Percentiles rank a stretch among this genome's conserved stretches.
These are phyloP conservation scores for Chaetomium globosum DNA, from an alignment of 2,329 filamentous ascomycete genomes.

Conservation along the genomic window DNA sequence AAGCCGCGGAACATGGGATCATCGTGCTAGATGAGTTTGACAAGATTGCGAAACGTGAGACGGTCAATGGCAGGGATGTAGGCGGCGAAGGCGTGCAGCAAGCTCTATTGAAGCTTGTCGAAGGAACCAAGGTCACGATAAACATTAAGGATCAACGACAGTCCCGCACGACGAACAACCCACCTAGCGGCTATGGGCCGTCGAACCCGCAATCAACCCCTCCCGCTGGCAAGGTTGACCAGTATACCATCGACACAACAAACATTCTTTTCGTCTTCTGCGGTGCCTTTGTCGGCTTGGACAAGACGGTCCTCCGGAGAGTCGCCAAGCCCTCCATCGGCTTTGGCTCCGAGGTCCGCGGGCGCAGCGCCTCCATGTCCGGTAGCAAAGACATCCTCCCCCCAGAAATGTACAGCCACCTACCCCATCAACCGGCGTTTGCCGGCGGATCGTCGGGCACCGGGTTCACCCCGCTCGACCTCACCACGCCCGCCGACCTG, in stretches of 20 bases:
- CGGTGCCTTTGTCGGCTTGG: conserved; percentile 89
- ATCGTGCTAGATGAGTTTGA: conserved; percentile 97
- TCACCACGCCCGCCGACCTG: conserved; percentile 73
- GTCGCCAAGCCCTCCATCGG: conserved; percentile 84
- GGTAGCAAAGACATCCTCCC: conserved; percentile 63
- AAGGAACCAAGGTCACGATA: conserved; percentile 90
- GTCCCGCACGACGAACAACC: conserved; percentile 55
- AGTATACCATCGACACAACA: conserved; percentile 81
- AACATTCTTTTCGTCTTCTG: conserved; percentile 98
- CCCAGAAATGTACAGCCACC: conserved; percentile 59
- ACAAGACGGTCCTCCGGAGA: conserved; percentile 84
- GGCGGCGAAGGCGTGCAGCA: conserved; percentile 97
- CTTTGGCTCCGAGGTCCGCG: conserved; percentile 80
- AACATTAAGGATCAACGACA: conserved; percentile 79
- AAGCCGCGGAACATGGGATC: conserved; percentile 84
- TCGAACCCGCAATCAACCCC: conserved; percentile 52
- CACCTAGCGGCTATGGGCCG: conserved; percentile 57
- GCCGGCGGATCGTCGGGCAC: conserved; percentile 39
- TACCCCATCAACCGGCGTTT: conserved; percentile 55
- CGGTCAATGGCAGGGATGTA: conserved; percentile 87
- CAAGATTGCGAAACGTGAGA: conserved; percentile 89
- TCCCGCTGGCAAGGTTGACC: conserved; percentile 57
- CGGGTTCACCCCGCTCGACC: conserved; percentile 64
- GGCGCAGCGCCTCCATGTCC: conserved; percentile 51
- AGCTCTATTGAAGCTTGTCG: conserved; percentile 90